A percentile compares a stretch with the other conserved stretches of the same genome.
Evolutionary conservation across 352 stramenopile genomes (phyloP).

Genomic region (Sclerospora graminicola): DNA sequence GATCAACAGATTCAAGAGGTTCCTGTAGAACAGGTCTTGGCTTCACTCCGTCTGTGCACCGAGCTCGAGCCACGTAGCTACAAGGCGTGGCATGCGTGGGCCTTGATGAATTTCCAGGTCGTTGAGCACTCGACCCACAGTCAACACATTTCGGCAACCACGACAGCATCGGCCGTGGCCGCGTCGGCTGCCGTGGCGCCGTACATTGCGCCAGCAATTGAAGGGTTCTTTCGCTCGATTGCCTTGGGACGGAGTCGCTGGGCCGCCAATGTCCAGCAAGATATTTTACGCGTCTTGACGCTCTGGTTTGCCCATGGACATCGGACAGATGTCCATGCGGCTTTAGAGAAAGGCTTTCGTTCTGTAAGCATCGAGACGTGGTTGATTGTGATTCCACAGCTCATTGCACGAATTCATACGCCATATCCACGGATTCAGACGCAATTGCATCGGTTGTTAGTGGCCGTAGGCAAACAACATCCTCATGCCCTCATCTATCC

Average conservation of each 20-base stretch:
- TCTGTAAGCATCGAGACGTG: constrained; percentile 95
- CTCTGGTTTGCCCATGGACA: constrained; percentile 97
- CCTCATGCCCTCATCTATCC: constrained; percentile 98
- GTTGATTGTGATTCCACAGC: constrained; percentile 96
- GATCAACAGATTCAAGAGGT: constrained; percentile 74
- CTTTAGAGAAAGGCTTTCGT: constrained; percentile 75
- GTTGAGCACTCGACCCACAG: constrained; percentile 81
- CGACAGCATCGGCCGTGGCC: constrained; percentile 11
- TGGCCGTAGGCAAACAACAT: constrained; percentile 87
- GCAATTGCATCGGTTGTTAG: constrained; percentile 84
- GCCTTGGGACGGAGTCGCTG: constrained; percentile 91
- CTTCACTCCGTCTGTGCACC: constrained; percentile 55
- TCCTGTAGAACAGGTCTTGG: constrained; percentile 56
- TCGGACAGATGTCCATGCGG: constrained; percentile 78
- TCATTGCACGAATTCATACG: constrained; percentile 88
- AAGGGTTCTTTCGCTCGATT: constrained; percentile 94
- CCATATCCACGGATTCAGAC: constrained; percentile 54
- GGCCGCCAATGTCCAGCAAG: constrained; percentile 95
- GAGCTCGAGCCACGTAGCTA: constrained; percentile 64
- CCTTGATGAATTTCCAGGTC: constrained; percentile 94
- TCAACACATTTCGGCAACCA: constrained; percentile 25
- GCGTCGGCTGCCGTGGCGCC: constrained; percentile 24
- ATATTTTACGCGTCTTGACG: constrained; percentile 96
- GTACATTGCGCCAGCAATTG: constrained; percentile 62
- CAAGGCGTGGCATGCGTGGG: constrained; percentile 95